A percentile compares a stretch with the other conserved stretches of the same genome.
These are phyloP conservation scores for Saturnispora sanitii DNA, from an alignment of 805 yeast genomes.

Conservation along the genomic window DNA sequence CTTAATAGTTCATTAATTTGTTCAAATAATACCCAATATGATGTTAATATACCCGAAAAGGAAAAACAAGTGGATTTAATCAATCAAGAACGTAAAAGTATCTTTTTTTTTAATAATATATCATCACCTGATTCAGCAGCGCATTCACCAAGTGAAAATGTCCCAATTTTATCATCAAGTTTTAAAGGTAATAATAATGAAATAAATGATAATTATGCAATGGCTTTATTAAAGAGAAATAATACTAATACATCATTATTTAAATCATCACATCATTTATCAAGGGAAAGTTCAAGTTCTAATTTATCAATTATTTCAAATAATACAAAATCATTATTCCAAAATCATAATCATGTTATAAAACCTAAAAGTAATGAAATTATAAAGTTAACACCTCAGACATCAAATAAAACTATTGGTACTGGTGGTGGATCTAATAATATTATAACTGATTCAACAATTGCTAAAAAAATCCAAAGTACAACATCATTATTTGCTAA, in stretches of 20 bases:
- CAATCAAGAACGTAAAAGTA: slow-evolving; percentile 2
- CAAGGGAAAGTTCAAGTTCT: background rate
- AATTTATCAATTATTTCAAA: background rate
- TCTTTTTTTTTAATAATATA: slow-evolving; percentile 16
- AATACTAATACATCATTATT: slow-evolving; percentile 3
- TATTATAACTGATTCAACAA: background rate
- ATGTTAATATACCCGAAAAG: no score
- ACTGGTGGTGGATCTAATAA: no score
- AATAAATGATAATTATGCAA: background rate
- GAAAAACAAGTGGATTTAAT: no score
- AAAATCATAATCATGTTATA: background rate
- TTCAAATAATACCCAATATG: no score
- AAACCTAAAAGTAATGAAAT: background rate
- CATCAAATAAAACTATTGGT: background rate
- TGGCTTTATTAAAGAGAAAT: slow-evolving; percentile 3
- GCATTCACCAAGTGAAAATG: slow-evolving; percentile 5
- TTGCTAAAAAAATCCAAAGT: background rate
- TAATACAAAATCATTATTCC: slow-evolving; percentile 5
- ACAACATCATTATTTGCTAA: slow-evolving; percentile 6
- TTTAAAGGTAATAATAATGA: background rate
- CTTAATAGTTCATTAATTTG: slow-evolving; percentile 25
- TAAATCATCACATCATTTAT: slow-evolving; percentile 1
- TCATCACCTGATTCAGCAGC: slow-evolving; percentile 23
- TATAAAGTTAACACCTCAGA: background rate
- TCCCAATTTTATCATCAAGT: background rate